Base-by-base conservation (phyloP, 177 flowering plant genomes). In the Telopea speciosissima region DNA sequence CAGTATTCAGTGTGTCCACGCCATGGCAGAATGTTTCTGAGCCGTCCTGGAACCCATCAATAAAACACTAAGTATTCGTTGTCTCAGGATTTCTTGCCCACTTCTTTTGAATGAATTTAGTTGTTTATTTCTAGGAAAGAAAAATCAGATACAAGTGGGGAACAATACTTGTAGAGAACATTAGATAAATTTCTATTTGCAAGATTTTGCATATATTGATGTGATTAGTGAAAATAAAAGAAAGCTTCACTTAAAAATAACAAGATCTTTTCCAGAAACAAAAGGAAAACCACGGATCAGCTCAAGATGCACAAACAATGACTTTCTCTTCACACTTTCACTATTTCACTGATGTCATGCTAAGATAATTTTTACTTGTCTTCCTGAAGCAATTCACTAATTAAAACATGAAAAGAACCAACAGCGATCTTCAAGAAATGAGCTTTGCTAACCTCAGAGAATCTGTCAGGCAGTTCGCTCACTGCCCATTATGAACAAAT, bases 11-110 rank as follows among this genome's bases (percentile, higher is more conserved):
- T 26, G 94, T 79, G 80, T 93, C 99, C 75, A 91, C 92, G 22
- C 99, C 99, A 81, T 89, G 90, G 73, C 99, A 95, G 77, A 81
- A 79, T 65, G 85, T 89, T 69, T 90, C 93, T 42, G 85, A 76
- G 70, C 90, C 90, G 75, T 90, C 92, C 97, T 94, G 87, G 75
- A 77, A 22, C 24, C 68, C 73, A 63, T 63, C 62, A 70, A 40
- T 61, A 23, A 49, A 31, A 62, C 61, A 12, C 4, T 2, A 49
- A 49, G 54, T 49, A 49, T 11, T 49, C 19, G 2, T n/a, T 16
- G 17, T 36, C 8, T 36, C 40, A 67, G 21, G 24, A 22, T 36
- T 11, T 59, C 16, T 36, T 11, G 33, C 16, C 26, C 13, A 42
- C 36, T 62, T 52, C 22, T 42, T 5, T 17, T 11, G 25, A 66